A percentile compares a stretch with the other conserved stretches of the same genome.
These are phyloP conservation scores for Aspergillus floridensis DNA, from an alignment of 2,329 filamentous ascomycete genomes.

Conservation along the genomic window DNA sequence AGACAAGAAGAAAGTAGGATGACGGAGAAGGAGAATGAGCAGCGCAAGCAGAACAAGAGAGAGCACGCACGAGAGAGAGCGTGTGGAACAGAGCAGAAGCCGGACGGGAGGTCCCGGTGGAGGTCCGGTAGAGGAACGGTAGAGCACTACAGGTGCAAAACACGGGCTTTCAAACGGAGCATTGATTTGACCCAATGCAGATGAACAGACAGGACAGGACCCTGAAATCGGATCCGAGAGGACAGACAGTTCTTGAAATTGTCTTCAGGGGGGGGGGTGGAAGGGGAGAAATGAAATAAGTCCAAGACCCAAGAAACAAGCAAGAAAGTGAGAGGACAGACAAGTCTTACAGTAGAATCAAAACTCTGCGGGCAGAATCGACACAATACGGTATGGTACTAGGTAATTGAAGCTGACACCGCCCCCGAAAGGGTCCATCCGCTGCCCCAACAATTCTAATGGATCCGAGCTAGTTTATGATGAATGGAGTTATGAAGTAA, in stretches of 20 bases:
- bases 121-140: conserved; percentile 1
- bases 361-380: not conserved
- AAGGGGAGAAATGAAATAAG: not conserved
- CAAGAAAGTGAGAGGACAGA: not conserved
- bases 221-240: not conserved
- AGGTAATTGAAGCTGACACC: not conserved
- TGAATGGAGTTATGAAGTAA: too few relatives aligned
- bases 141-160: conserved; percentile 8
- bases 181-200: not conserved
- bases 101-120: conserved; percentile 16
- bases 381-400: not conserved
- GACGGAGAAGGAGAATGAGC: conserved; percentile 7
- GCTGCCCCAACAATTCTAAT: not conserved
- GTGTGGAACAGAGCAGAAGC: conserved; percentile 14
- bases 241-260: not conserved
- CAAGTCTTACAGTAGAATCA: not conserved
- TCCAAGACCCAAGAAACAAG: not conserved
- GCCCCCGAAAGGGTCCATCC: not conserved
- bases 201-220: not conserved
- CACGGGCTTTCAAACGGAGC: not conserved
- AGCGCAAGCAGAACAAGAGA: not conserved
- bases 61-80: not conserved
- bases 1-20: conserved; percentile 13
- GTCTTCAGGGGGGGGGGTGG: conserved; percentile 6
- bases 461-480: too few relatives aligned